Base-by-base conservation (phyloP, 2,329 filamentous ascomycete genomes). In the Fusarium pseudograminearum region DNA sequence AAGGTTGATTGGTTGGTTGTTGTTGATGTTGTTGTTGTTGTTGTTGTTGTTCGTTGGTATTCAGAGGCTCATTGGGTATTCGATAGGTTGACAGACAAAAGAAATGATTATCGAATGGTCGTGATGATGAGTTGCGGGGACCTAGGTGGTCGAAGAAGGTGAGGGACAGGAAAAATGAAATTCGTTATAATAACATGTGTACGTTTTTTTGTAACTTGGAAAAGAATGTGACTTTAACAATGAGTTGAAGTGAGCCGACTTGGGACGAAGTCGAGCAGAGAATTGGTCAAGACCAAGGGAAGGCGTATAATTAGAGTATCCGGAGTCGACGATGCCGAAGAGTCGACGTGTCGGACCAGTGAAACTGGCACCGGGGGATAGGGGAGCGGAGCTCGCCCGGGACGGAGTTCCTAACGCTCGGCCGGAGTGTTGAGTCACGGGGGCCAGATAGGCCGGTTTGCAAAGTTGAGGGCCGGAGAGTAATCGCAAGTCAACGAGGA, bases 161-260 rank as follows among this genome's bases (percentile, higher is more conserved):
- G 73, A 66, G 76, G 73, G 70, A 71, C 73, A 79, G 77, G 71
- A 73, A 72, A 75, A 76, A 75, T 68, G 72, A 74, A 57, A 76
- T 76, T 80, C 81, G 81, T 83, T 83, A 83, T 79, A 71, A 78
- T 76, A 77, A 82, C 81, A 83, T 83, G 76, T 77, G 78, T 73
- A 74, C 77, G 76, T 76, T 77, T 71, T 73, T 68, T 73, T 65
- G 67, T 64, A 66, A 53, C 36, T 70, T 69, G 63, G 52, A 47
- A 70, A 75, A 77, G 73, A 74, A 75, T 52, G 72, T 73, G 76
- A 73, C 70, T 75, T 71, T 67, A 66, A 70, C 71, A 72, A 66
- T 67, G 67, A 61, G 61, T 52, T 61, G 65, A 61, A 34, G 57
- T 50, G 61, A 55, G 70, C 67, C 70, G 73, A 71, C 73, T 71